Base-by-base conservation (phyloP, 192 early-diverging fungal genomes). In the Coemansia pectinata region DNA sequence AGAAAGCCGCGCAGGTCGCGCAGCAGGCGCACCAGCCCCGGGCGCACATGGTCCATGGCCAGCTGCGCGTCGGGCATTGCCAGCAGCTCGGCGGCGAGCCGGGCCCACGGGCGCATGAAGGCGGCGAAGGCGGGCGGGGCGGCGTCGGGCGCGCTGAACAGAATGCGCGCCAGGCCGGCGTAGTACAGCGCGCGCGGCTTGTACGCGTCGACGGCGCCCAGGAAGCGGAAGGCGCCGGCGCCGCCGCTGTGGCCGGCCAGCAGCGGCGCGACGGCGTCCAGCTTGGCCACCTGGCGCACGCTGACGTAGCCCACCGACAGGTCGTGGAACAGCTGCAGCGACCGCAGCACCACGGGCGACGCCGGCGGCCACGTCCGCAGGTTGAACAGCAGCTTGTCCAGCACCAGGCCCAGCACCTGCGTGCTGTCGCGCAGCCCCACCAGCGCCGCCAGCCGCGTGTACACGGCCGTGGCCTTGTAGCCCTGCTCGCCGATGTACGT, bases 1-100 rank as follows among this genome's bases (percentile, higher is more conserved):
- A 94, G 79, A 52, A 96, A 89, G 3, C 94, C 94, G 47, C 91
- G 84, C 59, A 95, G 74, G 61, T 95, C 93, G 31, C 87, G 84
- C 71, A 96, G 92, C 7, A 89, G 70, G 23, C 90, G 89, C 9
- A 85, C 57, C 14, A 92, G 68, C 80, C 75, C 11, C 73, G 71
- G 58, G 3, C 74, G 64, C 65, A 75, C 66, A 0, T 84, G 41
- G 1, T 87, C 79, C 38, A 89, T 85, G 41, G 80, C 81, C 62
- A 85, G 86, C 47, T 88, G 85, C 29, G 86, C 76, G 11, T 88
- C 89, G 36, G 76, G 50, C 45, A 90, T 67, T 0, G 75, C 48
- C 11, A 77, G 70, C 15, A 94, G 82, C 69, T 86, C 76, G 41
- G 86, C 83, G 57, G 92, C 72, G 0, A 78, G 67, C 4, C 70